Evolutionary conservation across 2,329 filamentous ascomycete species (phyloP).

Genomic region (Graphilbum sp.): DNA sequence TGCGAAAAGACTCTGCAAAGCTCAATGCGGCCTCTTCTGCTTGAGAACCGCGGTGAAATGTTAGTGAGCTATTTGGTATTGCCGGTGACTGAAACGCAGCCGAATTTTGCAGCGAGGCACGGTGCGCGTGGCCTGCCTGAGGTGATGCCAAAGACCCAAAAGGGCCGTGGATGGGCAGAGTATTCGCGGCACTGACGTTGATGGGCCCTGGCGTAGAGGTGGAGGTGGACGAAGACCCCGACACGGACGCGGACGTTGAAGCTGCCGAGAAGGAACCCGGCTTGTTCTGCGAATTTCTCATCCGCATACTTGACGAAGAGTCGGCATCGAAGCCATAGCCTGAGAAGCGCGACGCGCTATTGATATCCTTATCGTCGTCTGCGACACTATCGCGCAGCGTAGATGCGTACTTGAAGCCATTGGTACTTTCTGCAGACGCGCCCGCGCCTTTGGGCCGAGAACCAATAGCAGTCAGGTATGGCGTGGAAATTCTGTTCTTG

Average conservation of each 20-base stretch:
- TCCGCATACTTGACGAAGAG: background rate
- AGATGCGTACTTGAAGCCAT: constrained; percentile 23
- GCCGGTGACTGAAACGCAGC: constrained; percentile 4
- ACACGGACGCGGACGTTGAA: constrained; percentile 1
- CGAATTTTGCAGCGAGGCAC: constrained; percentile 21
- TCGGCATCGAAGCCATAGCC: constrained; percentile 3
- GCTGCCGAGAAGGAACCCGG: background rate
- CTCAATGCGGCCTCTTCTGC: constrained; percentile 1
- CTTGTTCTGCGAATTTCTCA: background rate
- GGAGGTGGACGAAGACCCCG: constrained; percentile 1
- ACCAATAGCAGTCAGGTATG: constrained; percentile 28
- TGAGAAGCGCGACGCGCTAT: background rate
- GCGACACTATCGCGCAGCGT: constrained; percentile 3
- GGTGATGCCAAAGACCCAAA: constrained; percentile 16
- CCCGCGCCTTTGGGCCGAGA: constrained; percentile 17
- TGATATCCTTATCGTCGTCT: background rate
- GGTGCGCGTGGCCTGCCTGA: constrained; percentile 29
- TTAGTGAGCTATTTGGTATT: background rate
- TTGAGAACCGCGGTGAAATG: constrained; percentile 3
- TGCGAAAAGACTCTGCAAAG: constrained; percentile 1
- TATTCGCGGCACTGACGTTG: background rate
- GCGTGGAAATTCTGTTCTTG: constrained; percentile 23
- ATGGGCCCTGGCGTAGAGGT: constrained; percentile 1
- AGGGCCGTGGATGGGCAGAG: background rate
- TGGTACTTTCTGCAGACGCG: constrained; percentile 26